Evolutionary conservation across 1,139 yeast genomes (phyloP).

Genomic region (Meyerozyma smithsonii): DNA sequence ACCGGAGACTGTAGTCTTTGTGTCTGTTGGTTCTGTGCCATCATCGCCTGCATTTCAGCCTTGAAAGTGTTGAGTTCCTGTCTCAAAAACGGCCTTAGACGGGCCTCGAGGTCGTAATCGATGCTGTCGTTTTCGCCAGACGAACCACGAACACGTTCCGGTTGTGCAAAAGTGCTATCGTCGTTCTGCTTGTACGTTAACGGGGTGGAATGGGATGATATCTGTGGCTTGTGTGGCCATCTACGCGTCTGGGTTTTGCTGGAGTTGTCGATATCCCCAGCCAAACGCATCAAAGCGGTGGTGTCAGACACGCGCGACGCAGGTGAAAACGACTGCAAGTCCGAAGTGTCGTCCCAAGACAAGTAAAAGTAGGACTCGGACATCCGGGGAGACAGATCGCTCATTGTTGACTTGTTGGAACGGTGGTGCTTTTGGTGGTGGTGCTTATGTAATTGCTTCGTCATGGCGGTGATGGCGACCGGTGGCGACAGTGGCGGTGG

Average conservation of each 20-base stretch:
- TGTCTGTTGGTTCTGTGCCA: conserved; percentile 1
- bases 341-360: conserved; percentile 21
- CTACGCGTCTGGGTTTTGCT: neutral
- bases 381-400: conserved; percentile 20
- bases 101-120: conserved; percentile 10
- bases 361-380: conserved; percentile 28
- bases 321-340: conserved; percentile 9
- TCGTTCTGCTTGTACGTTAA: conserved; percentile 11
- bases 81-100: conserved; percentile 2
- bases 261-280: conserved; percentile 14
- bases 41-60: neutral
- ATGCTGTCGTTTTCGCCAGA: conserved; percentile 11
- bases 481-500: neutral
- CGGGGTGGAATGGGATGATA: conserved; percentile 33
- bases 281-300: conserved; percentile 16
- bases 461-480: neutral
- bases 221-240: neutral
- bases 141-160: neutral
- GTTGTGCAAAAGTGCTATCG: conserved; percentile 6
- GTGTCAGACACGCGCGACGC: conserved; percentile 10
- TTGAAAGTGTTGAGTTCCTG: conserved; percentile 1
- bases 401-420: neutral
- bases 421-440: neutral
- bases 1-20: neutral
- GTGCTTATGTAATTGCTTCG: neutral